A percentile compares a stretch with the other conserved stretches of the same genome.
phyloP scores from a whole-genome alignment of 768 basidiomycete species.

The Mycena rosella region DNA sequence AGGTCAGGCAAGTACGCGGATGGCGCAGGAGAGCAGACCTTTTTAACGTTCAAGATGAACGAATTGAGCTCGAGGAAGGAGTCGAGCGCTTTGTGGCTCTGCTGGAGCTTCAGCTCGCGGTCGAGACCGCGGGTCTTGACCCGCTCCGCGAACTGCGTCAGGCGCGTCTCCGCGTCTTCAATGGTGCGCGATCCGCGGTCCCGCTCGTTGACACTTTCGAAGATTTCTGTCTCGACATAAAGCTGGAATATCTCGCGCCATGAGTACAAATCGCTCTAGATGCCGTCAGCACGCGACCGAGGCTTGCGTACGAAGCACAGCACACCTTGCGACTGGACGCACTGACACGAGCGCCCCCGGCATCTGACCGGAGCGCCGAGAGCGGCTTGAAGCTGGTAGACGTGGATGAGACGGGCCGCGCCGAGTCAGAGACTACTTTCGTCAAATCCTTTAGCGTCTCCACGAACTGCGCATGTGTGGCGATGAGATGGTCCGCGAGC shows the following conservation, averaged over 20 bases:
- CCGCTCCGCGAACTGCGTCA: constrained; percentile 73
- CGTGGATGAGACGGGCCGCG: constrained; percentile 59
- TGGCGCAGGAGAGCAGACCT: constrained; percentile 61
- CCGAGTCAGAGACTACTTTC: constrained; percentile 52
- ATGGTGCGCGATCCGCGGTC: constrained; percentile 75
- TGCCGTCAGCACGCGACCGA: neutral
- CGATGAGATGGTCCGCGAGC: constrained; percentile 61
- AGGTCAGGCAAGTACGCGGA: neutral
- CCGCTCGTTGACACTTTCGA: constrained; percentile 77
- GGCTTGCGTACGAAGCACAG: too few species aligned
- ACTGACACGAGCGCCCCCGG: constrained; percentile 50
- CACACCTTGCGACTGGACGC: constrained; percentile 36
- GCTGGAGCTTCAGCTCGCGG: constrained; percentile 66
- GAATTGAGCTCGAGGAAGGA: constrained; percentile 82
- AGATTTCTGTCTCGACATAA: constrained; percentile 88
- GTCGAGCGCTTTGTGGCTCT: constrained; percentile 71
- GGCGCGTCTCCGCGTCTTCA: constrained; percentile 76
- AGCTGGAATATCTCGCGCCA: constrained; percentile 94
- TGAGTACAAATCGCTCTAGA: constrained; percentile 78
- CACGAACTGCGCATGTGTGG: constrained; percentile 65
- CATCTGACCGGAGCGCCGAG: constrained; percentile 55
- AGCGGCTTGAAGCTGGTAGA: constrained; percentile 58
- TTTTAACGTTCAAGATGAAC: constrained; percentile 85
- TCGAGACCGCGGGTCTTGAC: constrained; percentile 69
- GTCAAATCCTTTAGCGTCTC: constrained; percentile 55